Conservation (phyloP, 192 early-diverging fungal genomes). For the Mortierella hygrophila region DNA sequence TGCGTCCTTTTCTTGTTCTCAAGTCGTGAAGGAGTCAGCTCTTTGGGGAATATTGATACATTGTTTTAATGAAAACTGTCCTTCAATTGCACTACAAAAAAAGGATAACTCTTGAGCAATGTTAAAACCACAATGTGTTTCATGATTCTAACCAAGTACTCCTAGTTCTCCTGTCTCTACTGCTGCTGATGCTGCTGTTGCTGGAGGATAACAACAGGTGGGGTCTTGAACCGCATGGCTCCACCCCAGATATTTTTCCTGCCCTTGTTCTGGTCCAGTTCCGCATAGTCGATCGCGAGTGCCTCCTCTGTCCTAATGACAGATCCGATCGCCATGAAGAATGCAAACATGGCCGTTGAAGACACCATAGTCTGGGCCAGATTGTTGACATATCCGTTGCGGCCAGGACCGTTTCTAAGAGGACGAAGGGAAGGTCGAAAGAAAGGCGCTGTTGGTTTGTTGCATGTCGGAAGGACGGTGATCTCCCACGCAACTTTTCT, state of each 20-base stretch:
- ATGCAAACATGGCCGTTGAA: constrained; percentile 85
- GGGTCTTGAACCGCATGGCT: constrained; percentile 34
- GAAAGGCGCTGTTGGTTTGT: not conserved
- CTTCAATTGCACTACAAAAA: not conserved
- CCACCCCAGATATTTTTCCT: constrained; percentile 34
- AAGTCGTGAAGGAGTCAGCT: not conserved
- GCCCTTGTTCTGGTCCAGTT: constrained; percentile 33
- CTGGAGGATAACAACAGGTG: constrained; percentile 49
- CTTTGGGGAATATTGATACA: not conserved
- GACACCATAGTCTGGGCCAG: constrained; percentile 82
- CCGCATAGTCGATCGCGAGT: constrained; percentile 44
- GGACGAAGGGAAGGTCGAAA: not conserved
- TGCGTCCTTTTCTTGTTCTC: no score
- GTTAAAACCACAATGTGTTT: not conserved
- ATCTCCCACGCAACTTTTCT: not conserved
- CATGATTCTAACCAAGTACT: not conserved
- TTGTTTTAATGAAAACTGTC: not conserved
- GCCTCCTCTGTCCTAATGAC: constrained; percentile 64
- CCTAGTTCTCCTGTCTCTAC: not conserved
- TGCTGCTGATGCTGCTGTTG: constrained; percentile 23
- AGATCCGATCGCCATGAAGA: constrained; percentile 79
- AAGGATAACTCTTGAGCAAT: not conserved
- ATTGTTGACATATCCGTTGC: constrained; percentile 75
- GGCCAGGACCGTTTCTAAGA: constrained; percentile 77
- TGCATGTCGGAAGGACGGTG: not conserved